These are phyloP conservation scores for Opeltia flavorubescens DNA, from an alignment of 495 filamentous ascomycete species.

Conservation along the genomic window DNA sequence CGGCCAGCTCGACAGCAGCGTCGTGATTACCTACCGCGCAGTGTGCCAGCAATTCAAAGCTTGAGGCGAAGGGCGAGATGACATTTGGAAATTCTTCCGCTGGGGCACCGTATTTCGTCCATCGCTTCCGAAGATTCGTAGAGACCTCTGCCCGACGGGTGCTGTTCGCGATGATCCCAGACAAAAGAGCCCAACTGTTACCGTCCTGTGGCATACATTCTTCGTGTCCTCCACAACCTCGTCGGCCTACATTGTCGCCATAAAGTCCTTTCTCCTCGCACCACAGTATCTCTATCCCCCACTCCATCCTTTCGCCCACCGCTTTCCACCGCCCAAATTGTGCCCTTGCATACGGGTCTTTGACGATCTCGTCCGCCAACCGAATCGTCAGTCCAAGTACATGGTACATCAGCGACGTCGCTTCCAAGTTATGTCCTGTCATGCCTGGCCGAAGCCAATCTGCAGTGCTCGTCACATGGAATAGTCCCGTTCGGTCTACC, in stretches of 20 bases:
- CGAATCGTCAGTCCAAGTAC: slow-evolving; percentile 18
- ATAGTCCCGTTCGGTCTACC: slow-evolving; percentile 34
- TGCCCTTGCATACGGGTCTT: neutral
- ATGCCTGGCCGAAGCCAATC: slow-evolving; percentile 36
- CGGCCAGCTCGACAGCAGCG: slow-evolving; percentile 41
- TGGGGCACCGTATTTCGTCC: slow-evolving; percentile 44
- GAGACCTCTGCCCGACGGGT: slow-evolving; percentile 25
- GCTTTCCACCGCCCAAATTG: neutral
- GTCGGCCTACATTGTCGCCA: slow-evolving; percentile 18
- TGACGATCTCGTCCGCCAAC: slow-evolving; percentile 12
- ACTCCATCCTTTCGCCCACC: neutral
- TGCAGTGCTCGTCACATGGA: slow-evolving; percentile 38
- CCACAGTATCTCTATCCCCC: slow-evolving; percentile 17
- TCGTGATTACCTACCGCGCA: slow-evolving; percentile 28
- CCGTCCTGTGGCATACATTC: slow-evolving; percentile 35
- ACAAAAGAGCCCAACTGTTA: slow-evolving; percentile 28
- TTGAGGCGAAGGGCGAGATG: slow-evolving; percentile 46
- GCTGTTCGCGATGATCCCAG: slow-evolving; percentile 22
- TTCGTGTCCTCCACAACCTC: slow-evolving; percentile 7
- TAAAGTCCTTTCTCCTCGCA: slow-evolving; percentile 17
- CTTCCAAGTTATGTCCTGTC: slow-evolving; percentile 23
- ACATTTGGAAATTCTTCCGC: slow-evolving; percentile 42
- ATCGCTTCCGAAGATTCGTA: slow-evolving; percentile 32
- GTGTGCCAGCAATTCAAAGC: slow-evolving; percentile 48
- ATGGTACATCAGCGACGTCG: slow-evolving; percentile 26